These are phyloP conservation scores for Ascochyta fabae DNA, from an alignment of 2,329 filamentous ascomycete species.

Conservation along the genomic window DNA sequence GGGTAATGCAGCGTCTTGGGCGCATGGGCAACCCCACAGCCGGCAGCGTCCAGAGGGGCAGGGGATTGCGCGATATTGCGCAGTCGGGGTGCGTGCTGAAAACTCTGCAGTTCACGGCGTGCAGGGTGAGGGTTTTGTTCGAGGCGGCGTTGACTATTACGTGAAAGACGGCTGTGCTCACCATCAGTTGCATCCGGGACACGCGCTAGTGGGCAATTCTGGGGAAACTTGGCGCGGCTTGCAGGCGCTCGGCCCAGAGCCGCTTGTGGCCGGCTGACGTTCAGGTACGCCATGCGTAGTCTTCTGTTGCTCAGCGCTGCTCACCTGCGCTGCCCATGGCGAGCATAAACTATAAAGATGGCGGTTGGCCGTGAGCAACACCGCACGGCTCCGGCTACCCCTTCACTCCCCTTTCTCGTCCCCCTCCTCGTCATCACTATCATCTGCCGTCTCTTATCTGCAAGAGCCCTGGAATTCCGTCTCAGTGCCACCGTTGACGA, in stretches of 20 bases:
- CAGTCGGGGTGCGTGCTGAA: constrained; percentile 22
- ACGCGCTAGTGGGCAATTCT: constrained; percentile 16
- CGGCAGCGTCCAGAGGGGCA: not conserved
- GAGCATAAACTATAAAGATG: not conserved
- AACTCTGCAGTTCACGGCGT: constrained; percentile 26
- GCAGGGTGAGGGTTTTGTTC: constrained; percentile 26
- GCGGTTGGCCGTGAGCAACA: constrained; percentile 1
- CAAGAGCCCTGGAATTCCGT: constrained; percentile 6
- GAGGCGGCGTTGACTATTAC: constrained; percentile 30
- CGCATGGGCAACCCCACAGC: constrained; percentile 6
- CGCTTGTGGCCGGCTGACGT: constrained; percentile 16
- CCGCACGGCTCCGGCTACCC: constrained; percentile 10
- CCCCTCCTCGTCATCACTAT: not conserved
- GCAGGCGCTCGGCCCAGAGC: not conserved
- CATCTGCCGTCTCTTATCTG: constrained; percentile 8
- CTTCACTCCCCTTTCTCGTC: not conserved
- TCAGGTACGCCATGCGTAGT: constrained; percentile 19
- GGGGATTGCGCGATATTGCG: constrained; percentile 21
- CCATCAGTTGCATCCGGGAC: constrained; percentile 25
- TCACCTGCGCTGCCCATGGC: not conserved
- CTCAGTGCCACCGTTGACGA: constrained; percentile 19
- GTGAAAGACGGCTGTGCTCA: constrained; percentile 25
- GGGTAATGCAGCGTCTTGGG: not conserved
- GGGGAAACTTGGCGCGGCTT: constrained; percentile 19
- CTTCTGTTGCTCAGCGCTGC: not conserved